Evolutionary conservation across 495 filamentous ascomycete species (phyloP), one percentile per base, ranked within the genome.

Genomic region (Geopyxis carbonaria): DNA sequence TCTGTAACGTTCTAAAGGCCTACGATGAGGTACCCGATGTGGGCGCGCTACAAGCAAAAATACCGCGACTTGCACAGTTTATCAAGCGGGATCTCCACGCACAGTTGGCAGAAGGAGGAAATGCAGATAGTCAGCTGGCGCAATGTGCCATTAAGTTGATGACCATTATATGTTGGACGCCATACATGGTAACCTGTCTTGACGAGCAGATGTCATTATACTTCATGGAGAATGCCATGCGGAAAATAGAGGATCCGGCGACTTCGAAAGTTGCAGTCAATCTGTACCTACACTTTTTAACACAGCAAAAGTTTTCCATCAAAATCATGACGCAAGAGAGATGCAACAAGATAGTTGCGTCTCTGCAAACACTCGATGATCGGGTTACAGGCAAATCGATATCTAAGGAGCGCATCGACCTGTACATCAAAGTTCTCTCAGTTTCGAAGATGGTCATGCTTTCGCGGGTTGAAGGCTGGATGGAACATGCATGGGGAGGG

Each of bases 131-230:
- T 3, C 73, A 74, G 14, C 64, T 97, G 11, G 68, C 73, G 21
- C 76, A 73, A 37, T 76, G 86, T 45, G 75, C 81, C 3, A 60
- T 93, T 19, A 82, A 79, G 40, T 59, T 93, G 2, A 64, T 84
- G 2, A 66, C 68, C 24, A 72, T 73, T 15, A 73, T 94, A 34
- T 65, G 86, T 9, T 75, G 73, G 57, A 75, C 78, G 21, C 64
- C 69, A 4, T 65, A 67, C 3, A 65, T 89, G 21, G 69, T 73
- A 3, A 62, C 67, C 8, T 64, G 65, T 5, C 56, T 94, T 16
- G 65, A 77, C 3, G 72, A 79, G 29, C 81, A 86, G 2, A 89
- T 91, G 50, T 73, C 73, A 33, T 57, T 68, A 11, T 93, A 81
- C 52, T 64, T 93, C 21, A 59, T 92, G 33, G 84, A 94, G 19